A percentile compares a stretch with the other conserved stretches of the same genome.
Evolutionary conservation across 768 basidiomycete species (phyloP).

Genomic region (Leccinum obscurum): DNA sequence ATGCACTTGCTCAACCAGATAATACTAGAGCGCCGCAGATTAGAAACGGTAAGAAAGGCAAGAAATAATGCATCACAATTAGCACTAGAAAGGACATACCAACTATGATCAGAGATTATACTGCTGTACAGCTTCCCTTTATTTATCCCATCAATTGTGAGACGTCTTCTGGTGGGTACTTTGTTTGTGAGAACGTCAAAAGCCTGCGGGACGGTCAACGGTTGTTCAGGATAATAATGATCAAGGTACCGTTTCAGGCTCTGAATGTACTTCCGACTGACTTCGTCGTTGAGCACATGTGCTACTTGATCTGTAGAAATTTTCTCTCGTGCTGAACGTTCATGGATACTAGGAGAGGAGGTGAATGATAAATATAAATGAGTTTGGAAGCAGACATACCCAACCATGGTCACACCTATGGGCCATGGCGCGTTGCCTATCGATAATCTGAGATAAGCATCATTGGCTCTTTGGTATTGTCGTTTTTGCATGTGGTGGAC

Average conservation of each 20-base stretch:
- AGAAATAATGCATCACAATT: constrained; percentile 17
- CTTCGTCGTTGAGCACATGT: constrained; percentile 98
- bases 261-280: constrained; percentile 98
- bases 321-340: constrained; percentile 96
- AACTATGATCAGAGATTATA: constrained; percentile 4
- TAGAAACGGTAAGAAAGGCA: constrained; percentile 38
- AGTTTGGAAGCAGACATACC: constrained; percentile 49
- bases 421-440: constrained; percentile 99
- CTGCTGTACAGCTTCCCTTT: not conserved
- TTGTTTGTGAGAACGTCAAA: constrained; percentile 93
- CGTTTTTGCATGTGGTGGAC: constrained; percentile 96
- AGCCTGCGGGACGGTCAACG: constrained; percentile 50
- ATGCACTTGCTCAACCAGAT: constrained; percentile 54
- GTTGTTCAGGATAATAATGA: not conserved
- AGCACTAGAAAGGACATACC: constrained; percentile 12
- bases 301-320: constrained; percentile 97
- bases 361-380: not conserved
- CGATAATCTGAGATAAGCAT: constrained; percentile 93
- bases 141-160: constrained; percentile 87
- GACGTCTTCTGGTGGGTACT: constrained; percentile 91
- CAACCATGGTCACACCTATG: constrained; percentile 99
- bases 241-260: constrained; percentile 84
- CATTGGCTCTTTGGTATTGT: constrained; percentile 94
- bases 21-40: constrained; percentile 23
- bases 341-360: constrained; percentile 73